Evolutionary conservation across 495 filamentous ascomycete genomes (phyloP).

Genomic region (Aspergillus kassunensis): DNA sequence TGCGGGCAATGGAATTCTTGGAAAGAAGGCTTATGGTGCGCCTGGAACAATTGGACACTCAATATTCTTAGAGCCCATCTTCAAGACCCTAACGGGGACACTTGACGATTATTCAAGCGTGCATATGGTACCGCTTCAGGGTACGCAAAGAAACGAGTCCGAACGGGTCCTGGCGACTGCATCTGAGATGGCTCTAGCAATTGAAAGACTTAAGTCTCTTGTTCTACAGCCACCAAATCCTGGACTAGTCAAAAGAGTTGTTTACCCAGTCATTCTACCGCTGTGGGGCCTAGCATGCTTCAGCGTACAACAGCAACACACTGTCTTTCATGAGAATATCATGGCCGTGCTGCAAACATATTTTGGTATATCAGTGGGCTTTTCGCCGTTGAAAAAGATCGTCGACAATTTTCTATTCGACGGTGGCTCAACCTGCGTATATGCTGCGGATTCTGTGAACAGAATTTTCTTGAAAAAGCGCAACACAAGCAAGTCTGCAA

Average conservation of each 20-base stretch:
- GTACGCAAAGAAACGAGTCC: neutral
- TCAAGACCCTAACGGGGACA: slow-evolving; percentile 56
- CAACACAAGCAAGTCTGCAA: slow-evolving; percentile 5
- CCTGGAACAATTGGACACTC: slow-evolving; percentile 67
- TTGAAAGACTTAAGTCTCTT: slow-evolving; percentile 56
- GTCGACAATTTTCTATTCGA: slow-evolving; percentile 51
- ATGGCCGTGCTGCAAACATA: slow-evolving; percentile 42
- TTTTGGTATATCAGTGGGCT: slow-evolving; percentile 44
- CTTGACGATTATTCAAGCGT: slow-evolving; percentile 23
- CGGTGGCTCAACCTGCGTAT: slow-evolving; percentile 48
- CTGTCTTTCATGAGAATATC: slow-evolving; percentile 26
- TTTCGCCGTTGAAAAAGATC: slow-evolving; percentile 41
- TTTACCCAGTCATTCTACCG: slow-evolving; percentile 60
- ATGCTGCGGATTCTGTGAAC: slow-evolving; percentile 25
- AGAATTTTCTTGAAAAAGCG: slow-evolving; percentile 37
- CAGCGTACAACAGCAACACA: slow-evolving; percentile 32
- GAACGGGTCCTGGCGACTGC: slow-evolving; percentile 22
- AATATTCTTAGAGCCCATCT: slow-evolving; percentile 61
- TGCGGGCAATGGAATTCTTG: slow-evolving; percentile 69
- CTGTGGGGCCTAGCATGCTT: slow-evolving; percentile 66
- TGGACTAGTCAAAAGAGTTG: slow-evolving; percentile 63
- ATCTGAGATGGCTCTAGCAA: slow-evolving; percentile 29
- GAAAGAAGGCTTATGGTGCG: slow-evolving; percentile 61
- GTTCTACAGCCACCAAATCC: slow-evolving; percentile 68
- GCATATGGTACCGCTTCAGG: slow-evolving; percentile 21